phyloP scores from a whole-genome alignment of 1,139 yeast species.

The Lodderomyces pseudojiufengensis region DNA sequence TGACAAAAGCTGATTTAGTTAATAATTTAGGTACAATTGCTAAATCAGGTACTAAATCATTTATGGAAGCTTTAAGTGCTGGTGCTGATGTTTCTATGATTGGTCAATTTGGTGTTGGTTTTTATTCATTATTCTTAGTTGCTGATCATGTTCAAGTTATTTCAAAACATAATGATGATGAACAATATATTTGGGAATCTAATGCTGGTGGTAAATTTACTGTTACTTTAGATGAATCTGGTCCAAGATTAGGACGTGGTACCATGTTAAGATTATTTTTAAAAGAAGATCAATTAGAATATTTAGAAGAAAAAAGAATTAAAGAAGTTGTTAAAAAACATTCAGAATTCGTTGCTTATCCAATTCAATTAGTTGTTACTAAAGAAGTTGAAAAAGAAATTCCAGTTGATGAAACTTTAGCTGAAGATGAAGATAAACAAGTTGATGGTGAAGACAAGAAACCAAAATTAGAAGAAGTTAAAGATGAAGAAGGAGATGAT shows the following conservation, averaged over 20 bases:
- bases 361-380: constrained; percentile 96
- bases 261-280: constrained; percentile 90
- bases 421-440: constrained; percentile 49
- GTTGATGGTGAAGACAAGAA: constrained; percentile 48
- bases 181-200: constrained; percentile 99
- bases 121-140: constrained; percentile 98
- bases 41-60: constrained; percentile 98
- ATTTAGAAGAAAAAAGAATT: constrained; percentile 98
- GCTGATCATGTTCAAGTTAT: constrained; percentile 99
- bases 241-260: constrained; percentile 93
- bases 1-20: constrained; percentile 98
- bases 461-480: constrained; percentile 72
- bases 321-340: constrained; percentile 99
- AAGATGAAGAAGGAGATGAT: constrained; percentile 60
- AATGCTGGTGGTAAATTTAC: constrained; percentile 99
- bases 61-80: constrained; percentile 98
- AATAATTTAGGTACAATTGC: constrained; percentile 99
- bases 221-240: constrained; percentile 82
- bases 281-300: constrained; percentile 98
- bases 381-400: constrained; percentile 98
- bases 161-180: constrained; percentile 98
- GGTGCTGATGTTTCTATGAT: constrained; percentile 99
- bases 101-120: constrained; percentile 99
- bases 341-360: constrained; percentile 99
- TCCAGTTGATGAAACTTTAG: constrained; percentile 68